A percentile compares a stretch with the other conserved stretches of the same genome.
phyloP scores from a whole-genome alignment of 2,329 filamentous ascomycete species.

The Ophiostoma sp. region DNA sequence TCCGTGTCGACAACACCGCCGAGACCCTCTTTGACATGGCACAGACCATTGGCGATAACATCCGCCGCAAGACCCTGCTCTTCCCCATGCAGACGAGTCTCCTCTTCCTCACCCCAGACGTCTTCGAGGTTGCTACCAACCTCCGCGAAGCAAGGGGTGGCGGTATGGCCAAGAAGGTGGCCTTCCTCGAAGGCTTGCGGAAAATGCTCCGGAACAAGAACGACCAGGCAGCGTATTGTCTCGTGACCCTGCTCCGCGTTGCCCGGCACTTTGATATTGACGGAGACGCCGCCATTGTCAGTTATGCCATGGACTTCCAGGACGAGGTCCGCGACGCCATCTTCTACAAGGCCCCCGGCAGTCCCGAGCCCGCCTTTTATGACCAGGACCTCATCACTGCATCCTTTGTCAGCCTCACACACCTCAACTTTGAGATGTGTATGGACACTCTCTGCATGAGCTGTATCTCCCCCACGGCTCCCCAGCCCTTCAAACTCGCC shows the following conservation, averaged over 20 bases:
- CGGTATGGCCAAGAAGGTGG: slow-evolving; percentile 60
- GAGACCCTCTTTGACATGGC: slow-evolving; percentile 68
- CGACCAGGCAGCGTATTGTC: slow-evolving; percentile 61
- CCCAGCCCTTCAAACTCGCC: slow-evolving; percentile 57
- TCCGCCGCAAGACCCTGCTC: slow-evolving; percentile 50
- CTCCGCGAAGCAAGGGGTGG: slow-evolving; percentile 58
- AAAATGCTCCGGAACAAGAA: slow-evolving; percentile 61
- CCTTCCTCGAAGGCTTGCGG: slow-evolving; percentile 58
- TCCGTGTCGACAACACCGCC: slow-evolving; percentile 58
- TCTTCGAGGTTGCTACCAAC: slow-evolving; percentile 65
- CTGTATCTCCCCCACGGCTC: slow-evolving; percentile 54
- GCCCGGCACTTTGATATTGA: slow-evolving; percentile 60
- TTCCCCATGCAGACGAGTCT: slow-evolving; percentile 60
- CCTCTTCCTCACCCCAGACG: slow-evolving; percentile 60
- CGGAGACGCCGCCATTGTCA: slow-evolving; percentile 55
- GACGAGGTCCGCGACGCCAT: slow-evolving; percentile 63
- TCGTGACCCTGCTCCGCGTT: slow-evolving; percentile 57
- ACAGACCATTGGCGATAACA: slow-evolving; percentile 55
- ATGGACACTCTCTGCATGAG: slow-evolving; percentile 52
- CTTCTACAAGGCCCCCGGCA: slow-evolving; percentile 49
- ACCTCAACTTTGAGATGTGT: slow-evolving; percentile 56
- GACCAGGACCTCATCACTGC: slow-evolving; percentile 62
- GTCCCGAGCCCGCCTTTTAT: slow-evolving; percentile 47
- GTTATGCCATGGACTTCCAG: slow-evolving; percentile 64
- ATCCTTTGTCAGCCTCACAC: slow-evolving; percentile 59